Conservation (phyloP, 768 basidiomycete species). For the Tricholoma hemisulphureum region DNA sequence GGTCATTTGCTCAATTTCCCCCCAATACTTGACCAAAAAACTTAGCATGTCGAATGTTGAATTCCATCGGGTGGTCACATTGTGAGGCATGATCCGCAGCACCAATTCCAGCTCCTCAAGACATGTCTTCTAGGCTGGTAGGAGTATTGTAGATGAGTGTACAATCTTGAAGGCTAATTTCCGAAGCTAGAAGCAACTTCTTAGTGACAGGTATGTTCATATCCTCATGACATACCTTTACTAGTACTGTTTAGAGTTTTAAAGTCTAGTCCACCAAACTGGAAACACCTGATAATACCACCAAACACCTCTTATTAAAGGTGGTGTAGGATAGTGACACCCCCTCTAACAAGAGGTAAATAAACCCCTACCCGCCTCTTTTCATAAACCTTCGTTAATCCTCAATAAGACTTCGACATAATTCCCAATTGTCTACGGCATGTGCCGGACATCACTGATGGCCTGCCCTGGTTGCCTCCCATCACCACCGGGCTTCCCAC, state of each 20-base stretch:
- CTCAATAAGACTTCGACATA: no score
- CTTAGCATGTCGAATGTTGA: slow-evolving; percentile 33
- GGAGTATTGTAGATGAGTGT: slow-evolving; percentile 17
- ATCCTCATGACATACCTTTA: neutral
- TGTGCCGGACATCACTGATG: no score
- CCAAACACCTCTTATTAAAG: no score
- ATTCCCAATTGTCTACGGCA: no score
- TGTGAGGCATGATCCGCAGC: slow-evolving; percentile 24
- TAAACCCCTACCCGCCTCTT: no score
- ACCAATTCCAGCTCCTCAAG: slow-evolving; percentile 10
- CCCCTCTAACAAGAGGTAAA: no score
- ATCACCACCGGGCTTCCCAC: no score
- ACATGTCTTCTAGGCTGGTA: slow-evolving; percentile 26
- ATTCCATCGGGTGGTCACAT: slow-evolving; percentile 38
- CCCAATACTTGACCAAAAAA: slow-evolving; percentile 26
- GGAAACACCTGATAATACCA: no score
- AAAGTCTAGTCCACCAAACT: no score
- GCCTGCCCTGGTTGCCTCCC: no score
- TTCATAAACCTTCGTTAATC: no score
- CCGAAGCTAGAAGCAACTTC: neutral
- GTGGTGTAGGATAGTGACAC: no score
- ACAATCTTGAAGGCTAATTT: neutral
- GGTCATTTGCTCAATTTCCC: slow-evolving; percentile 17
- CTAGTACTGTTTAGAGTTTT: neutral
- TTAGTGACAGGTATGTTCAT: neutral